These are phyloP conservation scores for Kazachstania viticola DNA, from an alignment of 805 yeast species.

Conservation along the genomic window DNA sequence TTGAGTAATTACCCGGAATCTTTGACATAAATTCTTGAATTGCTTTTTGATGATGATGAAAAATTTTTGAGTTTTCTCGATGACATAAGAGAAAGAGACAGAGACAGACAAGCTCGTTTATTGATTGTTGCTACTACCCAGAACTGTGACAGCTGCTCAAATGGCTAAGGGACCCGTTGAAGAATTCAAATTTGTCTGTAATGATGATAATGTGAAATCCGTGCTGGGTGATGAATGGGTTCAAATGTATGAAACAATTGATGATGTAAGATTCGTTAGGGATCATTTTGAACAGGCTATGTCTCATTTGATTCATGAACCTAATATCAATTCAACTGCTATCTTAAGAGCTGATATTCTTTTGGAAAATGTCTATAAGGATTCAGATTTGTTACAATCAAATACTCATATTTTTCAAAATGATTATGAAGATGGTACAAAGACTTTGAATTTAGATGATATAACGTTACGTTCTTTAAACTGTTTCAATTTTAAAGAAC, in stretches of 20 bases:
- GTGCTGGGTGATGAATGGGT: slow-evolving; percentile 21
- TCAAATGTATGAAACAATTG: slow-evolving; percentile 12
- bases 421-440: slow-evolving; percentile 3
- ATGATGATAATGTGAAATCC: slow-evolving; percentile 12
- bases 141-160: slow-evolving; percentile 3
- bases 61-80: too few relatives aligned
- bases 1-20: too few relatives aligned
- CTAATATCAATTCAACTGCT: slow-evolving; percentile 86
- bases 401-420: not conserved
- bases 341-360: slow-evolving; percentile 80
- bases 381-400: not conserved
- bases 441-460: slow-evolving; percentile 31
- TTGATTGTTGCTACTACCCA: too few relatives aligned
- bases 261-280: slow-evolving; percentile 14
- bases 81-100: too few relatives aligned
- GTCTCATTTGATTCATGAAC: slow-evolving; percentile 68
- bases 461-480: slow-evolving; percentile 23
- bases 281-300: slow-evolving; percentile 64
- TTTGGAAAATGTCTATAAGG: slow-evolving; percentile 35
- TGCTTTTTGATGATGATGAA: too few relatives aligned
- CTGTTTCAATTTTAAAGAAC: too few relatives aligned
- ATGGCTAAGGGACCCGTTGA: too few relatives aligned
- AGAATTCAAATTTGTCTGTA: too few relatives aligned
- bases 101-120: too few relatives aligned
- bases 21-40: too few relatives aligned